Conservation (phyloP, 1,284 basidiomycete genomes). For the Bjerkandera adusta region DNA sequence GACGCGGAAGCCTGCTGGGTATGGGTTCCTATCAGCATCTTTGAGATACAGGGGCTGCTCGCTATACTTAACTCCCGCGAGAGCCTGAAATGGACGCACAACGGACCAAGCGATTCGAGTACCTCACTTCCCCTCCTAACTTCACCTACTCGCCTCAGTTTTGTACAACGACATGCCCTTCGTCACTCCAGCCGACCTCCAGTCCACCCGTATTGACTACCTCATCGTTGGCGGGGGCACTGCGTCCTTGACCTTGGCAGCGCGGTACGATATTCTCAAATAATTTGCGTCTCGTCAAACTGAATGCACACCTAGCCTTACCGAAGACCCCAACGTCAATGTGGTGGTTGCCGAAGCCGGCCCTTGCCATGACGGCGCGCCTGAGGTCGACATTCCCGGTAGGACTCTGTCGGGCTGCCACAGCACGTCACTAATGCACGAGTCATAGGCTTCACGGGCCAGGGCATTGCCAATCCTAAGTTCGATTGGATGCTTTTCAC, state of each 20-base stretch:
- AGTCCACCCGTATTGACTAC: conserved; percentile 3
- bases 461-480: conserved; percentile 3
- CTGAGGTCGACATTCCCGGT: conserved; percentile 5
- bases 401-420: neutral
- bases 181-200: conserved; percentile 2
- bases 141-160: too few species aligned
- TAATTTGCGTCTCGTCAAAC: neutral
- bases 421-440: neutral
- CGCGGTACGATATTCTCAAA: conserved; percentile 4
- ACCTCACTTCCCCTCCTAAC: too few species aligned
- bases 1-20: too few species aligned
- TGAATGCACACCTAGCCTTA: conserved; percentile 24
- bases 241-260: conserved; percentile 29
- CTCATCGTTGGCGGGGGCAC: conserved; percentile 15
- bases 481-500: conserved; percentile 8
- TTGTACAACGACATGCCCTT: conserved; percentile 4
- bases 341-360: conserved; percentile 38
- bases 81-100: too few species aligned
- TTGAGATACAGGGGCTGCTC: too few species aligned
- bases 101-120: too few species aligned
- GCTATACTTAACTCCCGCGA: too few species aligned
- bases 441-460: neutral
- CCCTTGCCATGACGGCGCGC: neutral
- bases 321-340: conserved; percentile 18
- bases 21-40: too few species aligned